These are phyloP conservation scores for Rhodotorula sp. DNA, from an alignment of 1,284 basidiomycete genomes.

Conservation along the genomic window DNA sequence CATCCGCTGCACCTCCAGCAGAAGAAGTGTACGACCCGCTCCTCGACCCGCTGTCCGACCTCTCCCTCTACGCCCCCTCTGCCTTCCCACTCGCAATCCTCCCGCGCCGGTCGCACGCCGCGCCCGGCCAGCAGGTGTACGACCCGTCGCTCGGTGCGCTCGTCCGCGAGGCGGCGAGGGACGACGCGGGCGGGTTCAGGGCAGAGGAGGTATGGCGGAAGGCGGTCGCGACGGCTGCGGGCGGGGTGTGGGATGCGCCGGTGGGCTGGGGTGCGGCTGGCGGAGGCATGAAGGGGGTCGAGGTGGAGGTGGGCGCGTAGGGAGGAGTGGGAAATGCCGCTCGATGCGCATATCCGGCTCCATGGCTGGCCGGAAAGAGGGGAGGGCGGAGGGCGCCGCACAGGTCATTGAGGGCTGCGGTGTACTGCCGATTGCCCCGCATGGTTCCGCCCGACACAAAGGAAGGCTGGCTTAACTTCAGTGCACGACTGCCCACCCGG, in stretches of 20 bases:
- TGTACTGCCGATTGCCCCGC: too few species aligned
- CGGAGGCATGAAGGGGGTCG: background rate
- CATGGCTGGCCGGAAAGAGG: too few species aligned
- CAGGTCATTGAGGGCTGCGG: too few species aligned
- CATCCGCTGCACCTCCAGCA: background rate
- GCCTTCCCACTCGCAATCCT: background rate
- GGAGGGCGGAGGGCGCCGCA: too few species aligned
- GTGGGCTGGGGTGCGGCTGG: slow-evolving; percentile 12
- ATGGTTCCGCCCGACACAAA: too few species aligned
- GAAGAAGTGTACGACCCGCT: slow-evolving; percentile 10
- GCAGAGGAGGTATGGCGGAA: slow-evolving; percentile 83
- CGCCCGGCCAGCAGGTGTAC: slow-evolving; percentile 1
- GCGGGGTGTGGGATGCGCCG: slow-evolving; percentile 60
- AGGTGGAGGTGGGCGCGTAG: background rate
- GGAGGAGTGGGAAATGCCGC: too few species aligned
- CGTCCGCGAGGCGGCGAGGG: slow-evolving; percentile 22
- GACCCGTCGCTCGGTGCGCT: background rate
- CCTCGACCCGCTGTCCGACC: slow-evolving; percentile 38
- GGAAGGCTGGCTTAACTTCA: too few species aligned
- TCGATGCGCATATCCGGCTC: too few species aligned
- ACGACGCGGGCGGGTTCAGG: slow-evolving; percentile 72
- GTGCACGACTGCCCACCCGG: too few species aligned
- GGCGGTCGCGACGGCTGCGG: slow-evolving; percentile 73
- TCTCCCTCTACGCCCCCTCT: slow-evolving; percentile 29
- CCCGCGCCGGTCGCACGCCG: background rate